Conservation (phyloP, 1,139 yeast genomes). For the Entelexis paramagnoliae region DNA sequence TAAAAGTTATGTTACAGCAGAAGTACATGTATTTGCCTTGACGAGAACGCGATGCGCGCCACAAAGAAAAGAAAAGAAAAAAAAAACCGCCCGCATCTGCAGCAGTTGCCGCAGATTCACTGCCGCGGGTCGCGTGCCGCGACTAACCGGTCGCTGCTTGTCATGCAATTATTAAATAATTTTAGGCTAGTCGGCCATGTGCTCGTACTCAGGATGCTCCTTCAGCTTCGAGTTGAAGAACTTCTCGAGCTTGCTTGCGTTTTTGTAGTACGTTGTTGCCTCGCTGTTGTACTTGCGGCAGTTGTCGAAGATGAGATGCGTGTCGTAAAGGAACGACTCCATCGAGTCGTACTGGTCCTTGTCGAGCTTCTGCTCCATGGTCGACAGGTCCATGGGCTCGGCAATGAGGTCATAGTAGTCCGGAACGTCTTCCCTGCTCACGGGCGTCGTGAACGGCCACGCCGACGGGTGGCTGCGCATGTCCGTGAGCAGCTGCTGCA, state of each 20-base stretch:
- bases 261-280: conserved; percentile 77
- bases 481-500: conserved; percentile 80
- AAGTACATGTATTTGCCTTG: not conserved
- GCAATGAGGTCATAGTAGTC: conserved; percentile 93
- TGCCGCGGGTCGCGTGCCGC: too few species aligned
- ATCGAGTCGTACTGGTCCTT: conserved; percentile 83
- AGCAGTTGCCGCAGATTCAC: too few species aligned
- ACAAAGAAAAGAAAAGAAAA: too few species aligned
- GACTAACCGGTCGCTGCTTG: too few species aligned
- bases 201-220: conserved; percentile 68
- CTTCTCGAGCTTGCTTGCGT: conserved; percentile 86
- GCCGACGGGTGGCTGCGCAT: conserved; percentile 91
- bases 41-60: too few species aligned
- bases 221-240: conserved; percentile 69
- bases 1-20: too few species aligned
- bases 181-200: conserved; percentile 36
- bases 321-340: conserved; percentile 86
- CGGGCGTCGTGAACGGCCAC: conserved; percentile 97
- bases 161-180: not conserved
- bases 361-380: conserved; percentile 90
- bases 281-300: conserved; percentile 86
- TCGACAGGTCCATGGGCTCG: conserved; percentile 97
- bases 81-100: too few species aligned
- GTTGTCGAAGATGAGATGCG: conserved; percentile 75
- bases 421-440: conserved; percentile 85